Evolutionary conservation across 768 basidiomycete species (phyloP), one percentile per base, ranked within the genome.

Genomic region (Hericium erinaceus): DNA sequence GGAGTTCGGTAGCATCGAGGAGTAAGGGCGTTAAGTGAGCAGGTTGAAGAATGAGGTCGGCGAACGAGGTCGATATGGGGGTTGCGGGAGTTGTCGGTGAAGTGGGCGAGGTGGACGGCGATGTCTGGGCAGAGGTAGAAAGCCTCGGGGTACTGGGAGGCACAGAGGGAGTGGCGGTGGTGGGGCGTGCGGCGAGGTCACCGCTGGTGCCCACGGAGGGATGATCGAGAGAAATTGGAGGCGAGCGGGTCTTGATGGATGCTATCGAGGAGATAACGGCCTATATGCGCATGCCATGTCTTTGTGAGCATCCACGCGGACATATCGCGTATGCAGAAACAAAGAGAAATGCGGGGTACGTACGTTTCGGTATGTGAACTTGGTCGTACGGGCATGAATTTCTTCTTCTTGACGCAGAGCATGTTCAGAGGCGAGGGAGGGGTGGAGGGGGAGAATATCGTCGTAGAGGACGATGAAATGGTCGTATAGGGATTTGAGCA

Each of bases 361-460:
- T 66, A 89, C 90, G 73, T 88, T 87, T 52, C 91, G 87, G 70
- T 95, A 95, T 0, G 91, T 91, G 50, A 81, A 68, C 69, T 89
- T 92, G 54, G 77, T 85, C 0, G 87, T 81, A 60, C 81, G 83
- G 24, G 74, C 75, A 70, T 92, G 93, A 0, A 92, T 77, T 58
- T 92, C 85, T 38, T 81, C 80, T 65, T 95, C 93, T 65, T 95
- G 92, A 52, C 74, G 79, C 10, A 92, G 77, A 3, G 93, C 84
- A 71, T 95, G 88, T 55, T 91, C 84, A 0, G 84, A 72, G 0
- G 91, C 87, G 18, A 94, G 68, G 22, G 76, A 72, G 0, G 87
- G 83, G 58, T 84, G 75, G 13, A 70, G 58, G 2, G 80, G 69
- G 2, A 80, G 69, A 49, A 92, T 72, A 9, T 70, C 57, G 9